phyloP scores from a whole-genome alignment of 371 early-diverging fungal species.

The Mucor piriformis region DNA sequence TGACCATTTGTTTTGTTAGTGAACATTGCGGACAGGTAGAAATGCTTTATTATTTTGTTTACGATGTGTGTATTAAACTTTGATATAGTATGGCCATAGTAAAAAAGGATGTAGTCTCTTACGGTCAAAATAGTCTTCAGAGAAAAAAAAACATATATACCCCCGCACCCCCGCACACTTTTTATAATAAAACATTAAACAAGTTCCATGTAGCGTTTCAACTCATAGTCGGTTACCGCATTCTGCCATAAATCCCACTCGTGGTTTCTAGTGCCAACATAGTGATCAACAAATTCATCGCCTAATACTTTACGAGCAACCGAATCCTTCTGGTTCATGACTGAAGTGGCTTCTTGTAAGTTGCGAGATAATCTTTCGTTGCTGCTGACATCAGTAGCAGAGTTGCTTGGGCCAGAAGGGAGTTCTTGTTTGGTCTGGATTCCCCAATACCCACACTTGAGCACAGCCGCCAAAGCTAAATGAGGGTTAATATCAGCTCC shows the following conservation, averaged over 20 bases:
- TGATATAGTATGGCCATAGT: slow-evolving; percentile 3
- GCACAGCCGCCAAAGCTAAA: slow-evolving; percentile 75
- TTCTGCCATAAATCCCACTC: slow-evolving; percentile 78
- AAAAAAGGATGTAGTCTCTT: slow-evolving; percentile 1
- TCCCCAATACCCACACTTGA: slow-evolving; percentile 81
- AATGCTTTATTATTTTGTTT: background rate
- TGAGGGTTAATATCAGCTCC: slow-evolving; percentile 88
- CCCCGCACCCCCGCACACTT: background rate
- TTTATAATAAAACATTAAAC: slow-evolving; percentile 25
- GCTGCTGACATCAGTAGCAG: slow-evolving; percentile 10
- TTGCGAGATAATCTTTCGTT: slow-evolving; percentile 61
- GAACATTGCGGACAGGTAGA: slow-evolving; percentile 17
- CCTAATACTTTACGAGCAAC: slow-evolving; percentile 80
- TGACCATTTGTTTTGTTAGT: background rate
- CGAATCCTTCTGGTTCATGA: slow-evolving; percentile 67
- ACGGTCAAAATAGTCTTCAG: slow-evolving; percentile 1
- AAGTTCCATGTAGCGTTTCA: slow-evolving; percentile 73
- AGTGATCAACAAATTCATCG: slow-evolving; percentile 81
- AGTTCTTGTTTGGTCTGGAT: slow-evolving; percentile 63
- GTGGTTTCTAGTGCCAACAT: slow-evolving; percentile 69
- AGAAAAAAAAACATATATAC: background rate
- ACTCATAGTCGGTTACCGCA: slow-evolving; percentile 81
- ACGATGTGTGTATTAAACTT: background rate
- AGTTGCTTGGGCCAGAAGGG: slow-evolving; percentile 43
- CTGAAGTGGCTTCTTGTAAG: slow-evolving; percentile 67